Percentiles rank a stretch among this genome's conserved stretches.
These are phyloP conservation scores for Phytophthora idaei DNA, from an alignment of 352 stramenopile species.

Conservation along the genomic window DNA sequence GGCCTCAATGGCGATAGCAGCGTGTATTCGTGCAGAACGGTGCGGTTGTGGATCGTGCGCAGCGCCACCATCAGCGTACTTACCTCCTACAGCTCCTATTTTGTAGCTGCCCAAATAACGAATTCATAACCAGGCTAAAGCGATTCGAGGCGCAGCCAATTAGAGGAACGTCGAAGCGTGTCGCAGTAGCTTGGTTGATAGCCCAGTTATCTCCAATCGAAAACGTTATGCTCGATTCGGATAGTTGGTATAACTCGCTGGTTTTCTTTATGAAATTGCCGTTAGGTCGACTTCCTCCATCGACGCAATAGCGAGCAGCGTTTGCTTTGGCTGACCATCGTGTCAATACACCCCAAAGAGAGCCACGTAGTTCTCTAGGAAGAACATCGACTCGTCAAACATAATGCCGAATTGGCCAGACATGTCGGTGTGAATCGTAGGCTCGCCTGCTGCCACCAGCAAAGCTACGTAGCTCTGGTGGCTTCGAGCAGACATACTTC, in stretches of 20 bases:
- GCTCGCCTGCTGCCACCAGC: not conserved
- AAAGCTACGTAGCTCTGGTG: not conserved
- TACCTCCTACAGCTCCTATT: not conserved
- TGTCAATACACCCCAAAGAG: not conserved
- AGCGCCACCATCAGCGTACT: not conserved
- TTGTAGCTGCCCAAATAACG: not conserved
- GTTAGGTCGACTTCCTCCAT: constrained; percentile 1
- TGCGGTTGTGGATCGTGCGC: not conserved
- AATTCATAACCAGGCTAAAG: not conserved
- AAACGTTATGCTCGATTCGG: not conserved
- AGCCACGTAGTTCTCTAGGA: not conserved
- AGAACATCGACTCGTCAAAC: not conserved
- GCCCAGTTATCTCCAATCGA: not conserved
- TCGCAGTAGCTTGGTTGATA: not conserved
- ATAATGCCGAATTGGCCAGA: not conserved
- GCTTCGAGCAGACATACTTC: not conserved
- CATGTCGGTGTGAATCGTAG: not conserved
- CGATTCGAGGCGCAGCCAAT: not conserved
- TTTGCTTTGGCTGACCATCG: not conserved
- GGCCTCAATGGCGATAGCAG: not conserved
- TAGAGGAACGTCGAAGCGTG: not conserved
- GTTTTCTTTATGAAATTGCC: not conserved
- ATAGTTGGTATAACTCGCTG: not conserved
- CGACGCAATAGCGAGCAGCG: not conserved
- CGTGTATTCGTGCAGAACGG: not conserved